These are phyloP conservation scores for Diatrype stigma DNA, from an alignment of 2,329 filamentous ascomycete genomes.

Conservation along the genomic window DNA sequence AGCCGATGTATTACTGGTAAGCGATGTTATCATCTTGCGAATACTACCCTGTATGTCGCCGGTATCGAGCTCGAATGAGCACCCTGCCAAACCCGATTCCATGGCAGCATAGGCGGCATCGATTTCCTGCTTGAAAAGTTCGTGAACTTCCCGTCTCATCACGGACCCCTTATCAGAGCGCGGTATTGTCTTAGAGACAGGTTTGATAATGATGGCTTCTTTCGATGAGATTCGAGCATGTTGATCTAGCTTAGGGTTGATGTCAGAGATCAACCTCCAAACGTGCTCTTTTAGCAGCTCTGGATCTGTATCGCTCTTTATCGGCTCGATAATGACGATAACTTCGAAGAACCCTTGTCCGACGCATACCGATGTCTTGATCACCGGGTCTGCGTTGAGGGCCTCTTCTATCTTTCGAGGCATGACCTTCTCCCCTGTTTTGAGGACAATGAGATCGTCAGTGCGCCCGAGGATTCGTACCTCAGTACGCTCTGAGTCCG, in stretches of 20 bases:
- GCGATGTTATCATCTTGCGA: slow-evolving; percentile 8
- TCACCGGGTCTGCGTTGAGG: slow-evolving; percentile 1
- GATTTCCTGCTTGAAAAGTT: slow-evolving; percentile 15
- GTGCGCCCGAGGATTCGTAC: slow-evolving; percentile 27
- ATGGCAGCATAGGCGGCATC: slow-evolving; percentile 15
- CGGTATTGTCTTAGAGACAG: slow-evolving; percentile 8
- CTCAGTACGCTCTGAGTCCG: slow-evolving; percentile 12
- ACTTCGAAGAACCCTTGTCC: slow-evolving; percentile 14
- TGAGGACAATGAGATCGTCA: slow-evolving; percentile 23
- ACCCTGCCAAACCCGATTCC: slow-evolving; percentile 3
- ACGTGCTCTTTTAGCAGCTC: slow-evolving; percentile 1
- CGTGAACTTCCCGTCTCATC: slow-evolving; percentile 10
- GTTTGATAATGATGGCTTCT: slow-evolving; percentile 10
- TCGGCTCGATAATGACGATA: slow-evolving; percentile 12
- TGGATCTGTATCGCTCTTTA: not conserved
- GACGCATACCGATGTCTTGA: slow-evolving; percentile 10
- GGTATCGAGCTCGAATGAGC: slow-evolving; percentile 3
- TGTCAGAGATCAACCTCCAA: slow-evolving; percentile 7
- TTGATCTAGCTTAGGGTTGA: slow-evolving; percentile 10
- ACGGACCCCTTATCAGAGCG: slow-evolving; percentile 16
- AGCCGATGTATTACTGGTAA: slow-evolving; percentile 5
- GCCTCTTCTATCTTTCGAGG: slow-evolving; percentile 10
- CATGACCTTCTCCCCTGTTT: slow-evolving; percentile 16
- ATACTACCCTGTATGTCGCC: slow-evolving; percentile 8
- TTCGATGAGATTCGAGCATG: slow-evolving; percentile 14